Conservation (phyloP, 805 yeast genomes). For the Myxozyma neglecta region DNA sequence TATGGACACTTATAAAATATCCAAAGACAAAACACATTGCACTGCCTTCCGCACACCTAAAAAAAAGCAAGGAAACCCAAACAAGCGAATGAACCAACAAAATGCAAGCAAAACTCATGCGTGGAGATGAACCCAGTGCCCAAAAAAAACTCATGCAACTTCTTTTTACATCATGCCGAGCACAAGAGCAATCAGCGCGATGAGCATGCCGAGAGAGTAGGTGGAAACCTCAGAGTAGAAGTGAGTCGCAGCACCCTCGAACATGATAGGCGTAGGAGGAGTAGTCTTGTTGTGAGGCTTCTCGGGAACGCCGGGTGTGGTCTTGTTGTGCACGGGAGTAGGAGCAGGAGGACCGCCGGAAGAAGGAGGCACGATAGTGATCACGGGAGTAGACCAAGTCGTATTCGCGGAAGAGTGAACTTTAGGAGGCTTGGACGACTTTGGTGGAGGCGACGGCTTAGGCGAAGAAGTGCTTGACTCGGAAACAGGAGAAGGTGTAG, state of each 20-base stretch:
- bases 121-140: not conserved
- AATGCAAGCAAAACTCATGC: not conserved
- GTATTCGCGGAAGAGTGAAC: not conserved
- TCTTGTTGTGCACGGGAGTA: not conserved
- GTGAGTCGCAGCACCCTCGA: slow-evolving; percentile 10
- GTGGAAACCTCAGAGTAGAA: not conserved
- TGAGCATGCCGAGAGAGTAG: slow-evolving; percentile 1
- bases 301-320: not conserved
- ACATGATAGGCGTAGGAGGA: slow-evolving; percentile 4
- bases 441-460: not conserved
- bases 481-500: not conserved
- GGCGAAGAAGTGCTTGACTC: not conserved
- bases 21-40: not conserved
- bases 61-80: not conserved
- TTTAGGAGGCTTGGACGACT: not conserved
- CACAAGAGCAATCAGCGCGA: slow-evolving; percentile 4
- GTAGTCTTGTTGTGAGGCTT: not conserved
- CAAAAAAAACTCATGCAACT: not conserved
- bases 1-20: no score
- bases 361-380: not conserved
- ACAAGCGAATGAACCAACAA: not conserved
- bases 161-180: slow-evolving; percentile 6
- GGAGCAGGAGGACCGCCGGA: not conserved
- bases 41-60: not conserved
- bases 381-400: not conserved